Conservation (phyloP, 306 rosid genomes). For the Acacia acuminata region DNA sequence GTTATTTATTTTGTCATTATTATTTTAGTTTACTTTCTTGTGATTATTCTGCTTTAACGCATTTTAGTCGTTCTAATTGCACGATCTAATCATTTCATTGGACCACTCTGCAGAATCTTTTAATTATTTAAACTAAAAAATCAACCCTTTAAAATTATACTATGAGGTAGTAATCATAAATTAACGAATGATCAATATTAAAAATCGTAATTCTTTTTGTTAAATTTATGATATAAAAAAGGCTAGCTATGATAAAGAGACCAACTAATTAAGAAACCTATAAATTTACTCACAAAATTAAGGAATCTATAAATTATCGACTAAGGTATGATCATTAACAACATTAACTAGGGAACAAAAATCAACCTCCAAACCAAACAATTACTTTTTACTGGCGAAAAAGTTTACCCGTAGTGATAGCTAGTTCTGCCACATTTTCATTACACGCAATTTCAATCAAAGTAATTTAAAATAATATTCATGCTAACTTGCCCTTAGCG, state of each 20-base stretch:
- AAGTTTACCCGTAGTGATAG: background rate
- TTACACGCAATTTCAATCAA: background rate
- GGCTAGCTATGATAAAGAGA: background rate
- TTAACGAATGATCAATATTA: background rate
- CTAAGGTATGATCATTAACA: background rate
- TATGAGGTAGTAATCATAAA: too few relatives aligned
- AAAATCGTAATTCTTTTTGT: background rate
- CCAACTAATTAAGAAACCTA: background rate
- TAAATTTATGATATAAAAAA: background rate
- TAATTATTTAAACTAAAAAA: background rate
- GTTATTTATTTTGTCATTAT: background rate
- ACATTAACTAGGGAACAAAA: background rate
- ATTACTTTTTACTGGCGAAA: background rate
- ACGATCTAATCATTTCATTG: background rate
- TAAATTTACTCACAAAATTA: too few relatives aligned
- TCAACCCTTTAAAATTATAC: background rate
- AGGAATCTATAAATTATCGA: too few relatives aligned
- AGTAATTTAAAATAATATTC: background rate
- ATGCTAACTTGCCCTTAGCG: too few relatives aligned
- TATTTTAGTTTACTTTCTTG: background rate
- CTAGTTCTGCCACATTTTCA: background rate
- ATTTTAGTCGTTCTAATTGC: background rate
- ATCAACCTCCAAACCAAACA: background rate
- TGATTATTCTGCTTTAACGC: background rate
- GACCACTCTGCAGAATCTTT: background rate